Percentiles rank a stretch among this genome's conserved stretches.
These are phyloP conservation scores for Chlamydomonas reinhardtii DNA, from an alignment of 163 green algal species.

Conservation along the genomic window DNA sequence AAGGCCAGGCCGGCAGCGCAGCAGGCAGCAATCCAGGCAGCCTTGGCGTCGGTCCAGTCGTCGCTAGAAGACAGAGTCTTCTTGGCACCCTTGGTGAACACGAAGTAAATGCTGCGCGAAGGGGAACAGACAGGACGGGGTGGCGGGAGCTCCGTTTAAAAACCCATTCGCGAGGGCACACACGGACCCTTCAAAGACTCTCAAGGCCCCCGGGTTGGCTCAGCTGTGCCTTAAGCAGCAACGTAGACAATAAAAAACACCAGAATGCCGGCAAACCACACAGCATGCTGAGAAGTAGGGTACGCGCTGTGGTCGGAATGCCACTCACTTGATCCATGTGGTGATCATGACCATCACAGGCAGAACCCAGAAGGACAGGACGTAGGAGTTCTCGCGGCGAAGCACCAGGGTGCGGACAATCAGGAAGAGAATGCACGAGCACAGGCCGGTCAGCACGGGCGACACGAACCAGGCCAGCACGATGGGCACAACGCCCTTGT, in stretches of 20 bases:
- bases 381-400: constrained; percentile 52
- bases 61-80: constrained; percentile 40
- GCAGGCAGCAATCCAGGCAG: constrained; percentile 58
- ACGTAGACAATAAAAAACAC: no score
- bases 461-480: constrained; percentile 45
- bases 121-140: background rate
- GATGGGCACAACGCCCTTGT: constrained; percentile 66
- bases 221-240: no score
- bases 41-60: constrained; percentile 55
- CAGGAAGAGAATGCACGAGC: constrained; percentile 62
- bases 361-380: constrained; percentile 68
- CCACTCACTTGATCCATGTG: constrained; percentile 26
- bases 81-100: constrained; percentile 69
- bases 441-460: constrained; percentile 57
- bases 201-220: no score
- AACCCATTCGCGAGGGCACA: no score
- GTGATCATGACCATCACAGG: constrained; percentile 60
- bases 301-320: no score
- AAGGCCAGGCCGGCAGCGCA: constrained; percentile 51
- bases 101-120: constrained; percentile 51
- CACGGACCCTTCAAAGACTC: no score
- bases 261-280: no score
- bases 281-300: no score
- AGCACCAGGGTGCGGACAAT: constrained; percentile 59
- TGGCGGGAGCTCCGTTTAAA: no score